phyloP scores from a whole-genome alignment of 768 basidiomycete species.

The Leccinum subgranulosum region DNA sequence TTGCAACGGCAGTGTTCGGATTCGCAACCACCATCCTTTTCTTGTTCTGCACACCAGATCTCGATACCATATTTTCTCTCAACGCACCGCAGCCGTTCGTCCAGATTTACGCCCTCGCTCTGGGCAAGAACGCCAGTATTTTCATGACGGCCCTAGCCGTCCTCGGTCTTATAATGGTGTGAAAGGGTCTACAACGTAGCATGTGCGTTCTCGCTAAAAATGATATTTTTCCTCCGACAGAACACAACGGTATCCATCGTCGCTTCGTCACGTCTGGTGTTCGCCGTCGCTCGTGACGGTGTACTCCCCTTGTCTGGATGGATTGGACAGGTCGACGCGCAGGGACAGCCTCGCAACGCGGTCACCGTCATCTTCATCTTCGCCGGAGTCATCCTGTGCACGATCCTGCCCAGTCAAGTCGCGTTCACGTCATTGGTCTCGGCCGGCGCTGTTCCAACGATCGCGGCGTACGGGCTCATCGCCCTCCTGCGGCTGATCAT shows the following conservation, averaged over 20 bases:
- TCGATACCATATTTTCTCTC: conserved; percentile 71
- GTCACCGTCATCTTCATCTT: conserved; percentile 86
- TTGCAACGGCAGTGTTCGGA: conserved; percentile 78
- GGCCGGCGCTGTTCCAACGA: conserved; percentile 82
- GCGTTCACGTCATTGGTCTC: conserved; percentile 91
- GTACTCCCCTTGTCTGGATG: conserved; percentile 80
- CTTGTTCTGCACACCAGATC: conserved; percentile 80
- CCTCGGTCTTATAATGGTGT: conserved; percentile 79
- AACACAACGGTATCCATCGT: conserved; percentile 87
- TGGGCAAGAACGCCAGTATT: conserved; percentile 74
- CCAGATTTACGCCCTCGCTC: conserved; percentile 77
- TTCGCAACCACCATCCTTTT: conserved; percentile 78
- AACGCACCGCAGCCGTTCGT: conserved; percentile 91
- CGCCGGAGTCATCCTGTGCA: conserved; percentile 72
- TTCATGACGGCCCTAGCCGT: conserved; percentile 88
- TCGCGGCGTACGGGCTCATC: conserved; percentile 85
- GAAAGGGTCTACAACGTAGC: conserved; percentile 20
- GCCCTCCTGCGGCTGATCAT: conserved; percentile 70
- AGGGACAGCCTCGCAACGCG: conserved; percentile 79
- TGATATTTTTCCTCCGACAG: conserved; percentile 31
- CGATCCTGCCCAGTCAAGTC: conserved; percentile 85
- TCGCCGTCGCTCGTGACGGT: conserved; percentile 92
- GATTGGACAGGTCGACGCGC: conserved; percentile 71
- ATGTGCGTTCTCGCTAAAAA: neutral
- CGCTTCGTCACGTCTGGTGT: conserved; percentile 84